Base-by-base conservation (phyloP, 495 filamentous ascomycete species). In the Xylaria castorea region DNA sequence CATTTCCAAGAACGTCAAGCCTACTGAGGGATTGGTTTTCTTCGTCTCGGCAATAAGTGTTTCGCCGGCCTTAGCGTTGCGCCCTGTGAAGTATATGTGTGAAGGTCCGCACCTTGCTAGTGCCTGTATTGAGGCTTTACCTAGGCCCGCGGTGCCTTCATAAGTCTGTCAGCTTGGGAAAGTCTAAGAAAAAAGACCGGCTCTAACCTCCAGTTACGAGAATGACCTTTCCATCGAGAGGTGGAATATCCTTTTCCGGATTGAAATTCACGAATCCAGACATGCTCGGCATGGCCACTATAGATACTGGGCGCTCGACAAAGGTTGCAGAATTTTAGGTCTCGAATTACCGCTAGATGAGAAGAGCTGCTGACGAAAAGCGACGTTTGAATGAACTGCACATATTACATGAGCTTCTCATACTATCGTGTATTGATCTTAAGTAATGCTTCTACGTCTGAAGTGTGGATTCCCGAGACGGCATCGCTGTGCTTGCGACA, bases 11-110 rank as follows among this genome's bases (percentile, higher is more conserved):
- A 80, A 79, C 3, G 78, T 73, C 46, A 75, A 61, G 1, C 68
- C 71, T 2, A 72, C 72, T 18, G 64, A 51, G 4, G 73, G 73
- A 22, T 36, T 67, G 34, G 68, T 62, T n/a, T 68, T 68, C 64
- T 72, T 74, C 14, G 72, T 72, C 27, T 72, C 57, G 0, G 40
- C 25, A 18, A 76, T 74, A 12, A 81, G 68, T 3, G 38, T 67
- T 4, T 77, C 53, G 0, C 69, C 76, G 12, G 75, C 72, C 58
- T 75, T 63, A 11, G 71, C 72, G 51, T 78, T 82, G 55, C 92
- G 5, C 18, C 89, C 89, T 64, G 86, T 87, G 65, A 94, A 84
- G 81, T 87, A 92, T 67, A 94, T 89, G 20, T 87, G 85, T 11
- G 85, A 76, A 20, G 91, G 89, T 46, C 82, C 74, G 75, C 92